A percentile compares a stretch with the other conserved stretches of the same genome.
phyloP scores from a whole-genome alignment of 1,284 basidiomycete species.

The Peniophora sp. region DNA sequence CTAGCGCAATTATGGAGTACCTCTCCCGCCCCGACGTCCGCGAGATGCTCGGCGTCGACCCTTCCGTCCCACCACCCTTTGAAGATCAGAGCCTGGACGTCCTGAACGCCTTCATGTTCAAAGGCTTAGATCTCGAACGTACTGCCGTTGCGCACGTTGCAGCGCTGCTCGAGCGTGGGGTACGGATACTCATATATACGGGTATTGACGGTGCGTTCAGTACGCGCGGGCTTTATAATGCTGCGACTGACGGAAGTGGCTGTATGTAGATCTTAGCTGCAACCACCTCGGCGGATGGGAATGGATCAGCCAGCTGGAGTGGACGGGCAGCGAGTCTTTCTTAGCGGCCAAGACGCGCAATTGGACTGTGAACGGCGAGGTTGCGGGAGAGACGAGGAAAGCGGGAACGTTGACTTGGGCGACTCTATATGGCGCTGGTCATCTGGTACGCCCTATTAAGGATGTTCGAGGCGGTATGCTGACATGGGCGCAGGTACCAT shows the following conservation, averaged over 20 bases:
- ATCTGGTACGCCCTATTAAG: slow-evolving; percentile 44
- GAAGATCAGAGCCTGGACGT: slow-evolving; percentile 38
- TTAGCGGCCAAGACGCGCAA: slow-evolving; percentile 33
- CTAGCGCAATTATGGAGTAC: slow-evolving; percentile 42
- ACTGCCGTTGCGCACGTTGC: slow-evolving; percentile 50
- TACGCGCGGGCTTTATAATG: slow-evolving; percentile 67
- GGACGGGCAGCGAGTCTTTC: slow-evolving; percentile 49
- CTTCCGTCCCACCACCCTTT: slow-evolving; percentile 36
- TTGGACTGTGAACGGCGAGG: slow-evolving; percentile 46
- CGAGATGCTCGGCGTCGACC: slow-evolving; percentile 50
- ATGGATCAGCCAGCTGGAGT: slow-evolving; percentile 51
- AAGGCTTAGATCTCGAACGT: slow-evolving; percentile 33
- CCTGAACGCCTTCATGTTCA: slow-evolving; percentile 26
- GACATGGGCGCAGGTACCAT: slow-evolving; percentile 38
- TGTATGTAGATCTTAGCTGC: slow-evolving; percentile 68
- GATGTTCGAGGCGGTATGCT: slow-evolving; percentile 40
- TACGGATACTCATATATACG: slow-evolving; percentile 72
- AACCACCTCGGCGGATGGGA: slow-evolving; percentile 65
- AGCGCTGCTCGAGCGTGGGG: slow-evolving; percentile 65
- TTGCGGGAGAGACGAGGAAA: slow-evolving; percentile 48
- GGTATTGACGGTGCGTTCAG: slow-evolving; percentile 60
- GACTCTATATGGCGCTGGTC: slow-evolving; percentile 50
- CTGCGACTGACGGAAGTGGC: slow-evolving; percentile 59
- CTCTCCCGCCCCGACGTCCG: slow-evolving; percentile 50
- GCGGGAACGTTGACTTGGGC: slow-evolving; percentile 54